Base-by-base conservation (phyloP, 2,329 filamentous ascomycete species). In the Cytospora paraplurivora region DNA sequence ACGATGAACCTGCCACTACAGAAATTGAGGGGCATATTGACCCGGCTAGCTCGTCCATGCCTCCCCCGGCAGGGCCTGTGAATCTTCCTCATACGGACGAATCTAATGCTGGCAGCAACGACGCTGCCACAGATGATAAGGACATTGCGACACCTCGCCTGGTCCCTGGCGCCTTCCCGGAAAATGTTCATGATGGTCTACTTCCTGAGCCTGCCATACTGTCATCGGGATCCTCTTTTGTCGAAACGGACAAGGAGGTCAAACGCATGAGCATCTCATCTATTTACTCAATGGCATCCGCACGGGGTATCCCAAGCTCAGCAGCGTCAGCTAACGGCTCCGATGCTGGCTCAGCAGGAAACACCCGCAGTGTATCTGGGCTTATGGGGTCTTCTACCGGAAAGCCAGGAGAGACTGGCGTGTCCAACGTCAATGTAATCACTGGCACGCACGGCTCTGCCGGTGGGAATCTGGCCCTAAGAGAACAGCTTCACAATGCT, bases 181-280 rank as follows among this genome's bases (percentile, higher is more conserved):
- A 72, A 32, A 56, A 60, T 62, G 65, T 70, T 67, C 69, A 74
- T 52, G 62, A 71, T 68, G 71, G 72, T 66, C 71, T 71, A 37
- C 75, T 83, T 56, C 79, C 83, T 56, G 85, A 88, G 62, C 72
- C 81, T 49, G 76, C 82, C 56, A 72, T 80, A 66, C 76, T 75
- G 55, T 70, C 69, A 54, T 71, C 78, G 49, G 77, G 78, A 59
- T 77, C 79, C 21, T 84, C 84, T 13, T 74, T 80, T 64, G 82
- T 82, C 17, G 82, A 84, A 21, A 71, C 74, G 27, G 82, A 84
- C 21, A 71, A 75, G 37, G 79, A 88, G 47, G 79, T 79, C 52
- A 89, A 91, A 70, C 86, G 90, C 57, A 80, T 90, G 72, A 93
- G 90, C 32, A 83, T 89, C 65, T 91, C 88, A 8, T 93, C 90